Conservation (phyloP, 371 early-diverging fungal species). For the Nosema muscidifuracis region DNA sequence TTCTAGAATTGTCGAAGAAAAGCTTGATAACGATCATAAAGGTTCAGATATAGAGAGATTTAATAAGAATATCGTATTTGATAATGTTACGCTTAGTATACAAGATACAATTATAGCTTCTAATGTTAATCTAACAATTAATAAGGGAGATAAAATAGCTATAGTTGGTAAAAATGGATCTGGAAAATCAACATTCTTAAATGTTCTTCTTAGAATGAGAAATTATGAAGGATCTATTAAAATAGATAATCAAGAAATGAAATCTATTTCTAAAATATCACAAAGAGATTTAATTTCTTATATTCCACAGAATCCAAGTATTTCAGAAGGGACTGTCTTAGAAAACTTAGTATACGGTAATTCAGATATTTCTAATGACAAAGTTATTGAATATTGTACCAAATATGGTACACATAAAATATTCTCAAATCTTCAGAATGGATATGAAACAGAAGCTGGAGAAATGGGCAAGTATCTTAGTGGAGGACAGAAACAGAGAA, state of each 20-base stretch:
- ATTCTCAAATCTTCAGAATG: conserved; percentile 66
- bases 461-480: conserved; percentile 58
- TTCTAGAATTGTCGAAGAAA: conserved; percentile 6
- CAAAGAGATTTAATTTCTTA: conserved; percentile 38
- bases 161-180: conserved; percentile 65
- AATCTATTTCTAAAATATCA: conserved; percentile 17
- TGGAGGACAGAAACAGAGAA: conserved; percentile 68
- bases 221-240: conserved; percentile 39
- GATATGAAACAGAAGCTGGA: conserved; percentile 66
- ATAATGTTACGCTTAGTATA: background rate
- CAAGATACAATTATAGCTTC: background rate
- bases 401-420: conserved; percentile 40
- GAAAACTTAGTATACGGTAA: conserved; percentile 50
- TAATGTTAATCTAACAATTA: conserved; percentile 49
- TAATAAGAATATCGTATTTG: conserved; percentile 6
- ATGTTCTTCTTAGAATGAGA: conserved; percentile 64
- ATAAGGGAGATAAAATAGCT: conserved; percentile 64
- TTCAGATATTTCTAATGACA: conserved; percentile 9
- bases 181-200: conserved; percentile 65
- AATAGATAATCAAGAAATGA: conserved; percentile 41
- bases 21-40: background rate
- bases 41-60: conserved; percentile 15
- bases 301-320: conserved; percentile 53
- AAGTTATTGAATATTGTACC: conserved; percentile 20
- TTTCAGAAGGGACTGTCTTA: conserved; percentile 50